Percentiles rank a stretch among this genome's conserved stretches.
phyloP scores from a whole-genome alignment of 768 basidiomycete genomes.

The Lactarius hatsudake region DNA sequence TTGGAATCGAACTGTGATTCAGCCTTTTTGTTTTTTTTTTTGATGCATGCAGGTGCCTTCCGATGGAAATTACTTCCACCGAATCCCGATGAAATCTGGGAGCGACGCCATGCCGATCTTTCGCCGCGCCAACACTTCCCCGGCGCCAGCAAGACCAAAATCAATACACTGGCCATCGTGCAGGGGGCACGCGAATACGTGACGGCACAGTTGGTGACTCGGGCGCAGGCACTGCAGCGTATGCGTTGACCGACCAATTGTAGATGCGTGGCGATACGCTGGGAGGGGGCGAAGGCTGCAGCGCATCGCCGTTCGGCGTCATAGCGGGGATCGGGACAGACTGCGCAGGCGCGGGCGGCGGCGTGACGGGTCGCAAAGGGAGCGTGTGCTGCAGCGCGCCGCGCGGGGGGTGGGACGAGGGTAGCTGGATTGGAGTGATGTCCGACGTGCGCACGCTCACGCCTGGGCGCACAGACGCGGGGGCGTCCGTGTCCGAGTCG shows the following conservation, averaged over 20 bases:
- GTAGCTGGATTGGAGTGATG: constrained; percentile 27
- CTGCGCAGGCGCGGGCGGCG: constrained; percentile 2
- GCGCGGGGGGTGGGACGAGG: constrained; percentile 19
- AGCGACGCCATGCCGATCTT: neutral
- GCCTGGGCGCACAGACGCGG: constrained; percentile 9
- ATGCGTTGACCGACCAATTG: constrained; percentile 14
- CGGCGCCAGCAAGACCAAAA: neutral
- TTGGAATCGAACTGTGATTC: constrained; percentile 20
- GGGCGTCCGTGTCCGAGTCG: constrained; percentile 8
- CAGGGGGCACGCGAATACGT: constrained; percentile 11
- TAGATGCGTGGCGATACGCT: constrained; percentile 27
- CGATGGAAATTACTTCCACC: neutral
- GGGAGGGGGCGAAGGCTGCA: constrained; percentile 26
- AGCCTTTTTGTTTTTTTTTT: constrained; percentile 2
- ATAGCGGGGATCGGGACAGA: neutral
- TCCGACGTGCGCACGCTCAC: constrained; percentile 25
- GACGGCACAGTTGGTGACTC: constrained; percentile 21
- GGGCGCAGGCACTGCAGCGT: neutral
- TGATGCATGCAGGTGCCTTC: constrained; percentile 8
- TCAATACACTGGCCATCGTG: constrained; percentile 24
- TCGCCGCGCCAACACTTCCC: constrained; percentile 1
- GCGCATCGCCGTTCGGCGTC: constrained; percentile 8
- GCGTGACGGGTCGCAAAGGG: constrained; percentile 11
- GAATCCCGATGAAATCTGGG: neutral
- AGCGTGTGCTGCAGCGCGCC: constrained; percentile 7